phyloP scores from a whole-genome alignment of 768 basidiomycete genomes.

The Leccinum pellstonianum region DNA sequence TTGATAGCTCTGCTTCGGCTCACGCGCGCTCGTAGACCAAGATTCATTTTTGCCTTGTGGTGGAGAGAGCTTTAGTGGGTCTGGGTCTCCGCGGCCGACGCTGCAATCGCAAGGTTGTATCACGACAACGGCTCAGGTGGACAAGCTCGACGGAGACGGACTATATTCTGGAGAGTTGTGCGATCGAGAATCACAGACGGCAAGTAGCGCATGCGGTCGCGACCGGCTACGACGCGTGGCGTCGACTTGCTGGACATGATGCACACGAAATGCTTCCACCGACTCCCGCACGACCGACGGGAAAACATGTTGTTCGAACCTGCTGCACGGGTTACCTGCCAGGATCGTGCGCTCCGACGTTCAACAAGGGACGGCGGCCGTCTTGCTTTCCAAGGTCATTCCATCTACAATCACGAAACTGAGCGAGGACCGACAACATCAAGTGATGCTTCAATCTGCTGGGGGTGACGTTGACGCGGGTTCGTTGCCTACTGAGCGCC shows the following conservation, averaged over 20 bases:
- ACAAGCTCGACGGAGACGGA: too few relatives aligned
- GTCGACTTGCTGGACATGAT: conserved; percentile 77
- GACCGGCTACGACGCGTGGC: conserved; percentile 72
- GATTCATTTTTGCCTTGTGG: too few relatives aligned
- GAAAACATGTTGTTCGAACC: conserved; percentile 85
- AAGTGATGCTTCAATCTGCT: conserved; percentile 63
- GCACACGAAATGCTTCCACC: conserved; percentile 82
- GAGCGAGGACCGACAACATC: conserved; percentile 76
- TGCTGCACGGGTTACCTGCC: conserved; percentile 77
- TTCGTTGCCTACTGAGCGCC: conserved; percentile 77
- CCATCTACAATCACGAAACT: conserved; percentile 84
- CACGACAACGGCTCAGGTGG: too few relatives aligned
- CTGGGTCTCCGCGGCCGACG: too few relatives aligned
- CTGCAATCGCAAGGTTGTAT: too few relatives aligned
- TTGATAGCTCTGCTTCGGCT: too few relatives aligned
- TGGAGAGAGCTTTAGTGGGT: too few relatives aligned
- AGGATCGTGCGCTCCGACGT: conserved; percentile 61
- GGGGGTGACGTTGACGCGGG: conserved; percentile 63
- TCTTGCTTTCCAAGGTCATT: conserved; percentile 81
- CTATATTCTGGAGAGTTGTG: too few relatives aligned
- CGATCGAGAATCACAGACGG: too few relatives aligned
- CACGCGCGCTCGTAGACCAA: too few relatives aligned
- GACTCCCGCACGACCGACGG: conserved; percentile 75
- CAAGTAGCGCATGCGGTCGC: too few relatives aligned
- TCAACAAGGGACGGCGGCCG: conserved; percentile 62